Percentiles rank a stretch among this genome's conserved stretches.
Evolutionary conservation across 345 rosid genomes (phyloP).

Genomic region (Fremontodendron californicum): DNA sequence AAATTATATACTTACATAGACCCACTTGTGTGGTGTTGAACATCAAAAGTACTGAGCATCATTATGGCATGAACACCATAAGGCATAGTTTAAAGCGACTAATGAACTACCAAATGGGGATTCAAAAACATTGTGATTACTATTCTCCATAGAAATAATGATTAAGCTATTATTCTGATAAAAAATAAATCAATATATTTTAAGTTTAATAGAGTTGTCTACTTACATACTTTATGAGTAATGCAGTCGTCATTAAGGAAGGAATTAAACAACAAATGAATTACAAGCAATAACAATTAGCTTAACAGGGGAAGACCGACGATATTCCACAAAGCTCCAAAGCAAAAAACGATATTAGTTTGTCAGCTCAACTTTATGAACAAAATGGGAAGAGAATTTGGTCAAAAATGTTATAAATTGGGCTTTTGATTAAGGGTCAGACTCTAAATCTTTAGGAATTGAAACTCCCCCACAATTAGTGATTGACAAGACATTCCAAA

Average conservation of each 20-base stretch:
- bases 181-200: not conserved
- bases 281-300: not conserved
- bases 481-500: slow-evolving; percentile 6
- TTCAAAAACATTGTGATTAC: slow-evolving; percentile 7
- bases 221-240: slow-evolving; percentile 35
- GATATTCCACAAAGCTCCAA: slow-evolving; percentile 3
- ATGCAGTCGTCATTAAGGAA: slow-evolving; percentile 38
- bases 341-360: not conserved
- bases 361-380: not conserved
- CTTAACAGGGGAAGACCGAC: not conserved
- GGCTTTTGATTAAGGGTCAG: slow-evolving; percentile 5
- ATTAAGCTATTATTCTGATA: not conserved
- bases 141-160: slow-evolving; percentile 11
- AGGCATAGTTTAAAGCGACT: slow-evolving; percentile 37
- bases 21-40: slow-evolving; percentile 25
- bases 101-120: slow-evolving; percentile 33
- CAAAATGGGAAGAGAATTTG: not conserved
- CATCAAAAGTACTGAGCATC: slow-evolving; percentile 17
- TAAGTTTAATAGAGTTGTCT: not conserved
- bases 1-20: not conserved
- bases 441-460: slow-evolving; percentile 15
- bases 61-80: slow-evolving; percentile 14
- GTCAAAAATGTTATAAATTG: not conserved
- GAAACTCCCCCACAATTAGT: slow-evolving; percentile 2
- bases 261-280: not conserved